These are phyloP conservation scores for Rhizodiscina lignyota DNA, from an alignment of 495 filamentous ascomycete genomes.

Conservation along the genomic window DNA sequence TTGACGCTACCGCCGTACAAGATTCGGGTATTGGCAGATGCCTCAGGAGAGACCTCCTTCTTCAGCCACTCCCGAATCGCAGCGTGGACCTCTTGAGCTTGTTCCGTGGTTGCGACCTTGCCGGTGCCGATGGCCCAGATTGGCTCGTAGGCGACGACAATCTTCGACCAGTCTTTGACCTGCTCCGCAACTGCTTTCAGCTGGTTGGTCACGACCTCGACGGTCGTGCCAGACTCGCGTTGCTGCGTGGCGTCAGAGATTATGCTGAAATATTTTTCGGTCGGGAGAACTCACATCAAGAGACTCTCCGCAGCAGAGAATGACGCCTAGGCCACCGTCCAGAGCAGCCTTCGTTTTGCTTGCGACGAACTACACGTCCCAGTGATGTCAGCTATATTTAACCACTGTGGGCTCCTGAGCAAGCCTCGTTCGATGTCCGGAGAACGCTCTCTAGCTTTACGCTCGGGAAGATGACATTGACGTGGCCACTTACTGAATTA, in stretches of 20 bases:
- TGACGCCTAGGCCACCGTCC: constrained; percentile 73
- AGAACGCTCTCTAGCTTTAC: too few species aligned
- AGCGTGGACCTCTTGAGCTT: constrained; percentile 89
- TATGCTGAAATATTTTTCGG: too few species aligned
- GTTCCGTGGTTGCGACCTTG: constrained; percentile 85
- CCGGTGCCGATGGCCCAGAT: constrained; percentile 99
- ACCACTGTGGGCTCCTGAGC: neutral
- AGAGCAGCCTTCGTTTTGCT: constrained; percentile 84
- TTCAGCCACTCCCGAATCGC: constrained; percentile 82
- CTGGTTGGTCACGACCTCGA: constrained; percentile 63
- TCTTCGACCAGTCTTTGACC: constrained; percentile 73
- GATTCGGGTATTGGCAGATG: constrained; percentile 65
- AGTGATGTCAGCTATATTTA: neutral
- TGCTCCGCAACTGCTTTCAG: constrained; percentile 35
- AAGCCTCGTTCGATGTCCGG: neutral
- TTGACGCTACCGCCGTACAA: constrained; percentile 93
- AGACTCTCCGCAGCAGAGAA: constrained; percentile 91
- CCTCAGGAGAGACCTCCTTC: constrained; percentile 50
- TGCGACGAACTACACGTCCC: constrained; percentile 46
- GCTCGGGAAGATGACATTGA: too few species aligned
- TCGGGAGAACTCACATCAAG: constrained; percentile 46
- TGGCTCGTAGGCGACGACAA: constrained; percentile 96
- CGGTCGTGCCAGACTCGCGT: constrained; percentile 72
- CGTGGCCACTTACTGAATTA: constrained; percentile 27
- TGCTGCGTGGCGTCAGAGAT: too few species aligned